Conservation (phyloP, 2,329 filamentous ascomycete genomes). For the Dryadomyces quercus-mongolicae region DNA sequence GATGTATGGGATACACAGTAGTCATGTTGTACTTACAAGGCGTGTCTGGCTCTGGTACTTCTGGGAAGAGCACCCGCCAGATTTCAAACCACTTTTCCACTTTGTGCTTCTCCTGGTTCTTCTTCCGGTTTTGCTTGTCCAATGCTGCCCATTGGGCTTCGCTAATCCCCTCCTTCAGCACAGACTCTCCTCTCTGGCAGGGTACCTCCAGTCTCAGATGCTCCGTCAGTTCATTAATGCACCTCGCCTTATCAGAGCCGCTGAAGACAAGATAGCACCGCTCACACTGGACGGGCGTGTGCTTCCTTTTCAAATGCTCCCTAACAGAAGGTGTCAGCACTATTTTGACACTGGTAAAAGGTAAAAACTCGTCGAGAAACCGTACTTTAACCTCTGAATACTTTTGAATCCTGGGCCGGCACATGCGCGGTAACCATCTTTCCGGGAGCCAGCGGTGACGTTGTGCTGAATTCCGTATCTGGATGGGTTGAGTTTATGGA, state of each 20-base stretch:
- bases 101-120: constrained; percentile 16
- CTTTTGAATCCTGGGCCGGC: constrained; percentile 17
- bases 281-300: constrained; percentile 17
- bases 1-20: no score
- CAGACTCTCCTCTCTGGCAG: constrained; percentile 13
- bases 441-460: constrained; percentile 5
- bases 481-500: constrained; percentile 16
- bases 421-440: constrained; percentile 15
- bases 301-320: constrained; percentile 17
- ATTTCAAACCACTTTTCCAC: constrained; percentile 19
- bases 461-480: constrained; percentile 16
- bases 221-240: constrained; percentile 11
- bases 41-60: constrained; percentile 10
- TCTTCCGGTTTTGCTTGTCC: constrained; percentile 16
- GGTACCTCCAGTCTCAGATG: constrained; percentile 12
- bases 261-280: constrained; percentile 16
- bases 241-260: constrained; percentile 7
- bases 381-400: constrained; percentile 17
- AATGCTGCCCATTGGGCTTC: constrained; percentile 15
- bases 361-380: background rate
- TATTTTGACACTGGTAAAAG: background rate
- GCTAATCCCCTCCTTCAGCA: constrained; percentile 15
- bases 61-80: constrained; percentile 16
- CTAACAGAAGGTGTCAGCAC: constrained; percentile 5
- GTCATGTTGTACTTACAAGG: constrained; percentile 12